Percentiles rank a stretch among this genome's conserved stretches.
Evolutionary conservation across 176 grass and related monocot genomes (phyloP).

Genomic region (Aegilops speltoides): DNA sequence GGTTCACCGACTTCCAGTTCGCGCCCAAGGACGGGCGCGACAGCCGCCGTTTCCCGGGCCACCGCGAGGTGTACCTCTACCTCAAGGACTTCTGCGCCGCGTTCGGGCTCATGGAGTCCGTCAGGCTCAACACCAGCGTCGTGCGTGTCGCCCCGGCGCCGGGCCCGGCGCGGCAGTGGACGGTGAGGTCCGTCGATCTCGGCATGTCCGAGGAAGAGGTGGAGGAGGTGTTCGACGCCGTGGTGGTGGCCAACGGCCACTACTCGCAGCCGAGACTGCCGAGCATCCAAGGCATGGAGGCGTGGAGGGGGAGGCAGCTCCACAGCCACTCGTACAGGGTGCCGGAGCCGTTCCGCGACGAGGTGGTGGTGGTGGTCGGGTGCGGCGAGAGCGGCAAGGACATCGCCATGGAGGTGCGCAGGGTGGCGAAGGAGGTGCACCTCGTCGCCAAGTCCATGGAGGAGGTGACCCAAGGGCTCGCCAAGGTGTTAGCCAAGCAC

Average conservation of each 20-base stretch:
- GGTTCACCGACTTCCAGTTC: neutral
- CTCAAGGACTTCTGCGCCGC: neutral
- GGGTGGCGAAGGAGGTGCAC: neutral
- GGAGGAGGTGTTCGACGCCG: neutral
- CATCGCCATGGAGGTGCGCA: constrained; percentile 8
- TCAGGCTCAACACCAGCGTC: neutral
- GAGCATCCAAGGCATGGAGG: neutral
- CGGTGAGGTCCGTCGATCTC: neutral
- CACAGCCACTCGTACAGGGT: constrained; percentile 8
- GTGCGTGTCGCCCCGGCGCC: neutral
- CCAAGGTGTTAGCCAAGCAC: neutral
- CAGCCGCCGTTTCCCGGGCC: neutral
- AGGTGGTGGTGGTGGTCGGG: constrained; percentile 7
- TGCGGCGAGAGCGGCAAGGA: neutral
- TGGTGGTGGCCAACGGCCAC: neutral
- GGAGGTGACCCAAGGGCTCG: neutral
- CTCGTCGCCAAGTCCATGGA: neutral
- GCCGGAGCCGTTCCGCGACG: neutral
- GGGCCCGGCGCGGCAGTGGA: neutral
- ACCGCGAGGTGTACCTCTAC: neutral
- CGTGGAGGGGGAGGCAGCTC: neutral
- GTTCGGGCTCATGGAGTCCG: neutral
- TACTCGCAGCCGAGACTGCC: neutral
- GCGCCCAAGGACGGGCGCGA: neutral
- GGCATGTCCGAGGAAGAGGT: neutral